Evolutionary conservation across 169 alveolate species (phyloP), one percentile per base, ranked within the genome.

Genomic region (Cytauxzoon felis): DNA sequence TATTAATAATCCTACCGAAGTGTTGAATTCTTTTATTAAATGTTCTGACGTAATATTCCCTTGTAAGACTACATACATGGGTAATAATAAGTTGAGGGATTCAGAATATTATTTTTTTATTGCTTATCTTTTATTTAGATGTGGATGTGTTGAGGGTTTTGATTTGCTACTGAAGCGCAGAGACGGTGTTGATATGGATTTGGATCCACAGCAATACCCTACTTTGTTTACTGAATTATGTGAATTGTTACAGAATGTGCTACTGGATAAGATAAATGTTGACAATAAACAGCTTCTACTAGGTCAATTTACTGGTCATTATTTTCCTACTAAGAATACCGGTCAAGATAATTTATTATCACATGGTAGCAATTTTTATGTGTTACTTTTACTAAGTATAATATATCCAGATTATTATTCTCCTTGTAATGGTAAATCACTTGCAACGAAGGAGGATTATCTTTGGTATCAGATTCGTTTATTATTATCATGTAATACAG

Each of bases 391-490:
- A 48, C 62, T 73, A 27, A 63, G 78, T 34, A 43, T 73, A 0
- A 21, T 73, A 27, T 73, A 61, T 34, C 84, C 84, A 5, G 84
- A 73, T 2, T 47, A 62, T 41, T 73, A 73, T 24, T 34, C 70
- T 30, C 72, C 71, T 9, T 49, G 78, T 33, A 79, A 73, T 11
- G 52, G 66, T 23, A 68, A 48, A n/a, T 5, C 49, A 26, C 54
- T 73, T 29, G 51, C 45, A 42, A 73, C 84, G 1, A 51, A 65
- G 53, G 84, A 73, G 49, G 84, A 73, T 33, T 73, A 73, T 34
- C 34, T 73, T 16, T 76, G 86, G 86, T 76, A 76, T 61, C 70
- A 66, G 23, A 43, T 76, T 2, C 53, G 54, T 42, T 27, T 66
- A 19, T 30, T 76, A n/a, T 36, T 76, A 58, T 51, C 58, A 4